Conservation (phyloP, 768 basidiomycete genomes). For the Boletus vermiculosoides region DNA sequence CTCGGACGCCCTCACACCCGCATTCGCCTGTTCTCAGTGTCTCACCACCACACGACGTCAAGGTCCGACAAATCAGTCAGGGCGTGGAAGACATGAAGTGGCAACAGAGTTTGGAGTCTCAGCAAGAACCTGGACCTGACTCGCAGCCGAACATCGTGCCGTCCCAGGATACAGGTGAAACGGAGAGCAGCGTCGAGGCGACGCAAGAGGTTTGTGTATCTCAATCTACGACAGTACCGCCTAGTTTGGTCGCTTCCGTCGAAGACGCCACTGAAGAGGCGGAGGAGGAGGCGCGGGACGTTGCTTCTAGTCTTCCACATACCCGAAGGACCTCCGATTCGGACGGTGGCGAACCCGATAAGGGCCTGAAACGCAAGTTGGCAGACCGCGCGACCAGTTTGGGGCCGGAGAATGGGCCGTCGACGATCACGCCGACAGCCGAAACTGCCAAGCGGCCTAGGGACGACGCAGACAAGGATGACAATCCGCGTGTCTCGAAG, state of each 20-base stretch:
- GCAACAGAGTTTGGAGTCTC: constrained; percentile 42
- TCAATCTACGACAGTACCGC: constrained; percentile 8
- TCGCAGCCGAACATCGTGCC: constrained; percentile 7
- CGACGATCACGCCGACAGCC: constrained; percentile 21
- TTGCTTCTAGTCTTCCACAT: constrained; percentile 23
- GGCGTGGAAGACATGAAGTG: constrained; percentile 77
- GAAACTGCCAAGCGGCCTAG: constrained; percentile 57
- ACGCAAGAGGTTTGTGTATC: constrained; percentile 16
- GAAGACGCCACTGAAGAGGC: constrained; percentile 27
- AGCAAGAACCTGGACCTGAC: constrained; percentile 10
- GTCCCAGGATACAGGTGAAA: constrained; percentile 7
- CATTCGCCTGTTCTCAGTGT: constrained; percentile 36
- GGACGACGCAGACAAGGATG: constrained; percentile 62
- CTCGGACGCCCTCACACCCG: constrained; percentile 32
- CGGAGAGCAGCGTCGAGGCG: constrained; percentile 8
- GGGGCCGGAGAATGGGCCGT: constrained; percentile 41
- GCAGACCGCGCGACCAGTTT: constrained; percentile 66
- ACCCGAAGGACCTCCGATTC: constrained; percentile 40
- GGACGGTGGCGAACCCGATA: constrained; percentile 51
- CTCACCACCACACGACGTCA: constrained; percentile 78
- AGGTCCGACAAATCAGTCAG: constrained; percentile 76
- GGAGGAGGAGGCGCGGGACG: constrained; percentile 31
- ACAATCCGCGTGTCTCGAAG: constrained; percentile 59
- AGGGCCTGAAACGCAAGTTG: constrained; percentile 68
- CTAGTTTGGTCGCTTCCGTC: constrained; percentile 18